phyloP scores from a whole-genome alignment of 2,329 filamentous ascomycete species.

The Pezicula neosporulosa region DNA sequence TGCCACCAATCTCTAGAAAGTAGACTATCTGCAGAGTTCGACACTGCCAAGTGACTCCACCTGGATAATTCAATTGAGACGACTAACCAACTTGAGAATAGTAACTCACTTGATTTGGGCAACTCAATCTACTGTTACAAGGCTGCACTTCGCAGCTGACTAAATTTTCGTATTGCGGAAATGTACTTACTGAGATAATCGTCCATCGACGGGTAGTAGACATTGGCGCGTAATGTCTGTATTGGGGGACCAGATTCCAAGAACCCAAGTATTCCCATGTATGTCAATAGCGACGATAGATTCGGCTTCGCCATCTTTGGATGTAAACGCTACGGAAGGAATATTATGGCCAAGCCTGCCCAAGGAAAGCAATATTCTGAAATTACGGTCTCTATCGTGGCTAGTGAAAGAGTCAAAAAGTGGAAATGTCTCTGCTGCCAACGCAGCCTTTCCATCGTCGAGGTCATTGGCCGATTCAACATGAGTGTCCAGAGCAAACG shows the following conservation, averaged over 20 bases:
- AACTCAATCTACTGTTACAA: no score
- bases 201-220: background rate
- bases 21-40: no score
- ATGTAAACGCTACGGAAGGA: slow-evolving; percentile 24
- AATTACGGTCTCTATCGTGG: no score
- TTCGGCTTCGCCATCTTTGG: slow-evolving; percentile 15
- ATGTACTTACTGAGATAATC: background rate
- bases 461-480: background rate
- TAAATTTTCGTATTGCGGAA: background rate
- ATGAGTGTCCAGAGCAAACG: slow-evolving; percentile 32
- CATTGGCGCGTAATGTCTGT: background rate
- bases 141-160: no score
- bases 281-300: slow-evolving; percentile 23
- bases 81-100: no score
- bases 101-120: no score
- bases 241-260: slow-evolving; percentile 1
- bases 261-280: slow-evolving; percentile 14
- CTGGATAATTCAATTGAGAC: no score
- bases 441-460: background rate
- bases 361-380: no score
- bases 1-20: background rate
- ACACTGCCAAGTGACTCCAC: no score
- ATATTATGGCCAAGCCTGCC: slow-evolving; percentile 16
- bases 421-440: background rate
- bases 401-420: background rate